Conservation (phyloP, 108 stramenopile genomes). For the Nitzschia sp. region DNA sequence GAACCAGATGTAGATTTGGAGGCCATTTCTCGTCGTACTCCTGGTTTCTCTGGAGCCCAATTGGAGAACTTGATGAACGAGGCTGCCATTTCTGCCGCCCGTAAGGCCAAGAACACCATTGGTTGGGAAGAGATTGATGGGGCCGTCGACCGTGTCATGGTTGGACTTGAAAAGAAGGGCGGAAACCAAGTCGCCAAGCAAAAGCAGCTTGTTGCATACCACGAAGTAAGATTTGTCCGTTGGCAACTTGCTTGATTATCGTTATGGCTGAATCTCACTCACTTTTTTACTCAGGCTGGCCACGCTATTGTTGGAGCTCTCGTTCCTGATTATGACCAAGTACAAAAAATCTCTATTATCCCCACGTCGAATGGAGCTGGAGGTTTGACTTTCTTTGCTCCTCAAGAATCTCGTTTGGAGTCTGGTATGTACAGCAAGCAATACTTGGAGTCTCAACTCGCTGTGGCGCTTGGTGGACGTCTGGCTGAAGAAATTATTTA, state of each 20-base stretch:
- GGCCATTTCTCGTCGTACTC: slow-evolving; percentile 90
- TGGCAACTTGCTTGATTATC: slow-evolving; percentile 1
- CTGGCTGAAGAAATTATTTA: slow-evolving; percentile 97
- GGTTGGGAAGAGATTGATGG: slow-evolving; percentile 94
- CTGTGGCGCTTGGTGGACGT: slow-evolving; percentile 95
- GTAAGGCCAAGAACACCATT: slow-evolving; percentile 72
- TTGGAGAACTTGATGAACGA: slow-evolving; percentile 97
- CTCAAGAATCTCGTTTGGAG: slow-evolving; percentile 90
- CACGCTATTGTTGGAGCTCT: slow-evolving; percentile 94
- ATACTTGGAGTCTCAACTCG: slow-evolving; percentile 91
- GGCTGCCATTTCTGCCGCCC: slow-evolving; percentile 93
- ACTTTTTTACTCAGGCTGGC: slow-evolving; percentile 37
- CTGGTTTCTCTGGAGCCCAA: slow-evolving; percentile 96
- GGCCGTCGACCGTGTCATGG: slow-evolving; percentile 95
- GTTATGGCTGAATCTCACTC: background rate
- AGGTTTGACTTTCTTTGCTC: slow-evolving; percentile 94
- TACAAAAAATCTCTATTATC: slow-evolving; percentile 98
- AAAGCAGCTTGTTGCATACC: slow-evolving; percentile 91
- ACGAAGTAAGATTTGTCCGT: slow-evolving; percentile 66
- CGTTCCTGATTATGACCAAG: slow-evolving; percentile 89
- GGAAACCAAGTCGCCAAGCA: slow-evolving; percentile 71
- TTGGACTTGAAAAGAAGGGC: slow-evolving; percentile 94
- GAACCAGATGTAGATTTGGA: slow-evolving; percentile 93
- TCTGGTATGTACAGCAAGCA: slow-evolving; percentile 90
- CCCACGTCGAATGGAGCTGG: slow-evolving; percentile 92